Percentiles rank a stretch among this genome's conserved stretches.
Evolutionary conservation across 345 rosid genomes (phyloP).

Genomic region (Populus simonii): DNA sequence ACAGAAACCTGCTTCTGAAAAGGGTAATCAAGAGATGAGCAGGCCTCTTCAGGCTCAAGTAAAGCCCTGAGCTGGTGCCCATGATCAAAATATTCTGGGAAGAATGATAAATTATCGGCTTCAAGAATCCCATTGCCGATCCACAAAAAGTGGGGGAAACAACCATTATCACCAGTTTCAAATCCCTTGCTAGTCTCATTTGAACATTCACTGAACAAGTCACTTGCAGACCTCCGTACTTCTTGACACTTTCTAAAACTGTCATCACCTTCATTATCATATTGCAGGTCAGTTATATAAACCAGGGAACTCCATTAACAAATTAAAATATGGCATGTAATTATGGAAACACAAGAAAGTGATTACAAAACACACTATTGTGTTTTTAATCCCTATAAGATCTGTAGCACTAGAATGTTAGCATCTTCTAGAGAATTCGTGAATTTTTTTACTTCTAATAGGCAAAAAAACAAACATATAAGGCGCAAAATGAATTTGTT

Average conservation of each 20-base stretch:
- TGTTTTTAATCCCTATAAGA: not conserved
- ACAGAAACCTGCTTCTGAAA: slow-evolving; percentile 43
- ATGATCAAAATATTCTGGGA: slow-evolving; percentile 46
- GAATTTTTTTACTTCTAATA: not conserved
- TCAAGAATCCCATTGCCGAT: slow-evolving; percentile 28
- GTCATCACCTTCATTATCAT: slow-evolving; percentile 27
- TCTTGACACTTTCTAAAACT: slow-evolving; percentile 19
- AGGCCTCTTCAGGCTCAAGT: slow-evolving; percentile 33
- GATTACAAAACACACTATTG: not conserved
- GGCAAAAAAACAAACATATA: not conserved
- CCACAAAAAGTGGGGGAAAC: slow-evolving; percentile 32
- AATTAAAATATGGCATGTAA: not conserved
- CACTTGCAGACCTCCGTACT: slow-evolving; percentile 18
- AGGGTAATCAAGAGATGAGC: slow-evolving; percentile 33
- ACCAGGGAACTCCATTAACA: not conserved
- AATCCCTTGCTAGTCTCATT: slow-evolving; percentile 19
- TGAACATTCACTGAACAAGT: not conserved
- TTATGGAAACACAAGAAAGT: not conserved
- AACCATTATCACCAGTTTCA: slow-evolving; percentile 16
- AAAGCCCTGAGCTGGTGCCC: slow-evolving; percentile 25
- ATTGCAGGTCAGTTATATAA: slow-evolving; percentile 17
- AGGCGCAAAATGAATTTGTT: not conserved
- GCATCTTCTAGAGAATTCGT: not conserved
- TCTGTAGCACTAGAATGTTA: not conserved
- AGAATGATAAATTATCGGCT: slow-evolving; percentile 33